These are phyloP conservation scores for Cercophora sp. DNA, from an alignment of 495 filamentous ascomycete genomes.

Conservation along the genomic window DNA sequence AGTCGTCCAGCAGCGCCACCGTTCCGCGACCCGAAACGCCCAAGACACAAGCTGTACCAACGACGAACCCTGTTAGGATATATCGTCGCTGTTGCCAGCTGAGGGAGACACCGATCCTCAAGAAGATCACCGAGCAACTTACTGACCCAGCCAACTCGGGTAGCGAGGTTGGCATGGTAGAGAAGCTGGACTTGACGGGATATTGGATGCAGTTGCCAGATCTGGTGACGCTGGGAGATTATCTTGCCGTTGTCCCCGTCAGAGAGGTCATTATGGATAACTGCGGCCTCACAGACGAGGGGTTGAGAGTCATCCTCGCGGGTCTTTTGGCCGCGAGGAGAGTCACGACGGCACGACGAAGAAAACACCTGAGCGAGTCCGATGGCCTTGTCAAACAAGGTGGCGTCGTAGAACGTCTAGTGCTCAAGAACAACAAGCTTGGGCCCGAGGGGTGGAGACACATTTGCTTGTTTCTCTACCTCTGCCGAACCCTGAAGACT, in stretches of 20 bases:
- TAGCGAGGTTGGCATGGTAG: slow-evolving; percentile 61
- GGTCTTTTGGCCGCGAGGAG: slow-evolving; percentile 78
- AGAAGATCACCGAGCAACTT: slow-evolving; percentile 83
- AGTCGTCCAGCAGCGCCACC: slow-evolving; percentile 26
- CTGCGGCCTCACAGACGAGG: slow-evolving; percentile 80
- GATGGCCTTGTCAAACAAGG: slow-evolving; percentile 40
- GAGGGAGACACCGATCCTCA: slow-evolving; percentile 82
- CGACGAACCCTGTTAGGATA: slow-evolving; percentile 86
- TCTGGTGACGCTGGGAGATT: slow-evolving; percentile 82
- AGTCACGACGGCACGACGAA: slow-evolving; percentile 44
- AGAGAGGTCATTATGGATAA: slow-evolving; percentile 80
- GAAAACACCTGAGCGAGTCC: slow-evolving; percentile 35
- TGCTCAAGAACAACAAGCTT: slow-evolving; percentile 89
- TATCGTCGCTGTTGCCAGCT: slow-evolving; percentile 94
- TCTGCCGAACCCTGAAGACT: slow-evolving; percentile 79
- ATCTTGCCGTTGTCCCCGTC: slow-evolving; percentile 88
- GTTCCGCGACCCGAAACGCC: slow-evolving; percentile 29
- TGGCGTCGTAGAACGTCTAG: slow-evolving; percentile 81
- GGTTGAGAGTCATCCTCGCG: slow-evolving; percentile 78
- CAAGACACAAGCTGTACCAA: slow-evolving; percentile 62
- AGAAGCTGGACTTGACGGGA: slow-evolving; percentile 75
- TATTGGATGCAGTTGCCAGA: slow-evolving; percentile 81
- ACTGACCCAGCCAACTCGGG: slow-evolving; percentile 57
- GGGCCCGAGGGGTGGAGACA: slow-evolving; percentile 85
- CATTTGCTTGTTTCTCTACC: slow-evolving; percentile 82